Evolutionary conservation across 257 asterid genomes (phyloP).

Genomic region (Mentha longifolia): DNA sequence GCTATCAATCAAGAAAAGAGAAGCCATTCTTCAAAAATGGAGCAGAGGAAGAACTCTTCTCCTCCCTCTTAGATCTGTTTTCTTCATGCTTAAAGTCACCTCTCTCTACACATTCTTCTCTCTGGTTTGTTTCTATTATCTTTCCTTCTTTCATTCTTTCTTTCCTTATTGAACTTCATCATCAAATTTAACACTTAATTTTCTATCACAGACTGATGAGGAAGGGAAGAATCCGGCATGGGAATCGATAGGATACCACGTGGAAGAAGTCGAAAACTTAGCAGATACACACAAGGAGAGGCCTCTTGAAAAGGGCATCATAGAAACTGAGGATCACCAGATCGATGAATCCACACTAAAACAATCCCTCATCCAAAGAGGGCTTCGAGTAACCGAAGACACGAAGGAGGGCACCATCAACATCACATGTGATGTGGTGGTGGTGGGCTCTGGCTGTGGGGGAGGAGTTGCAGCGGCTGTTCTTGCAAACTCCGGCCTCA

Average conservation of each 20-base stretch:
- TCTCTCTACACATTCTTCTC: conserved; percentile 44
- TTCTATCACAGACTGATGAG: conserved; percentile 49
- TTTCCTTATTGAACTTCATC: no score
- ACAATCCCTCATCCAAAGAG: conserved; percentile 52
- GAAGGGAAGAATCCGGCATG: conserved; percentile 50
- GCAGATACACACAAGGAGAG: conserved; percentile 31
- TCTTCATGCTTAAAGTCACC: conserved; percentile 48
- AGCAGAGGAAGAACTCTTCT: conserved; percentile 39
- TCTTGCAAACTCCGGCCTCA: conserved; percentile 58
- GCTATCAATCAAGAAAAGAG: conserved; percentile 53
- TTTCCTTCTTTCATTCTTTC: no score
- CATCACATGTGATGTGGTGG: conserved; percentile 59
- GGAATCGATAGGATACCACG: conserved; percentile 61
- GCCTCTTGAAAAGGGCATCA: conserved; percentile 62
- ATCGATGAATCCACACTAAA: conserved; percentile 45
- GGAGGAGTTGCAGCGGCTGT: conserved; percentile 73
- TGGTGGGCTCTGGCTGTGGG: conserved; percentile 74
- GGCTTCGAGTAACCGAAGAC: conserved; percentile 41
- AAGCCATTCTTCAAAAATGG: conserved; percentile 58
- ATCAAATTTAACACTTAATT: not conserved
- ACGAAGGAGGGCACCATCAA: conserved; percentile 25
- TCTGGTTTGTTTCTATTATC: conserved; percentile 27
- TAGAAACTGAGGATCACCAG: conserved; percentile 44
- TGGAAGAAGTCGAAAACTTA: conserved; percentile 30
- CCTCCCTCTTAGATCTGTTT: conserved; percentile 53